Conservation (phyloP, 2,329 filamentous ascomycete genomes). For the Aspergillus candidus region DNA sequence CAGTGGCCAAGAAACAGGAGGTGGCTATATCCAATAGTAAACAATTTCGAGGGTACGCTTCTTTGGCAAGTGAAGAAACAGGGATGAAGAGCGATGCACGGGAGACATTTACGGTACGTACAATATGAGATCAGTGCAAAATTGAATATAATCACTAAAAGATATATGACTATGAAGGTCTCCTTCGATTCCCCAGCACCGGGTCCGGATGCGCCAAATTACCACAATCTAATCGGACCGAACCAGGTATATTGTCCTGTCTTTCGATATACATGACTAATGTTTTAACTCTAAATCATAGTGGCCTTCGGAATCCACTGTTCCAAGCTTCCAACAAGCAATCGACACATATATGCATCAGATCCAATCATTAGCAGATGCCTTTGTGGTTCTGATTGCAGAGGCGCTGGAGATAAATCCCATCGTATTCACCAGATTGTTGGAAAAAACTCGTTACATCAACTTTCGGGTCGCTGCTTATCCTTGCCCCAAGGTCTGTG, state of each 20-base stretch:
- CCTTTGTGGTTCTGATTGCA: constrained; percentile 11
- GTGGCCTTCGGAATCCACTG: constrained; percentile 10
- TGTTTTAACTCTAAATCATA: not conserved
- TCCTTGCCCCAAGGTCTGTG: constrained; percentile 21
- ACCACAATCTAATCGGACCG: constrained; percentile 11
- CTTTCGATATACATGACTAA: not conserved
- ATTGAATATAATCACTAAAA: not conserved
- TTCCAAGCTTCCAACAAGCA: constrained; percentile 11
- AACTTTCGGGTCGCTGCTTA: constrained; percentile 29
- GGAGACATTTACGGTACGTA: constrained; percentile 14
- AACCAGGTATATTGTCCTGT: constrained; percentile 11
- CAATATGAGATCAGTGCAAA: not conserved
- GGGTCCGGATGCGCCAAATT: constrained; percentile 11
- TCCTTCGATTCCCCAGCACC: constrained; percentile 9
- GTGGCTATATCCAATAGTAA: constrained; percentile 29
- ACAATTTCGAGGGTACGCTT: constrained; percentile 14
- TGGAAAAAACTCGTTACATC: constrained; percentile 10
- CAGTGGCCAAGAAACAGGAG: constrained; percentile 37
- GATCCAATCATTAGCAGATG: constrained; percentile 7
- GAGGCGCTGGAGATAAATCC: constrained; percentile 14
- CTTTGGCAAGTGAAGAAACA: constrained; percentile 9
- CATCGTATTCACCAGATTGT: constrained; percentile 10
- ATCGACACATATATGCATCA: constrained; percentile 11
- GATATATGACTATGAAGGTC: constrained; percentile 10
- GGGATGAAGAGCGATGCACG: constrained; percentile 11